A percentile compares a stretch with the other conserved stretches of the same genome.
phyloP scores from a whole-genome alignment of 306 rosid genomes.

The Prunus persica region Prunus_persica_NCBIv2 NC_034011.1:5542501-5543000 shows the following conservation, averaged over 20 bases:
- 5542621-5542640: too few relatives aligned
- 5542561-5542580: background rate
- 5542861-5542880: background rate
- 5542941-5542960: slow-evolving; percentile 6
- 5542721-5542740: too few relatives aligned
- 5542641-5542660: too few relatives aligned
- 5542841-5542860: background rate
- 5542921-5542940: background rate
- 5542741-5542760: too few relatives aligned
- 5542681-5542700: background rate
- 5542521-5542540: too few relatives aligned
- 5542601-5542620: background rate
- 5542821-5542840: background rate
- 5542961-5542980: slow-evolving; percentile 1
- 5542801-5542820: background rate
- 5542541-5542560: too few relatives aligned
- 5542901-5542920: too few relatives aligned
- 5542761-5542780: too few relatives aligned
- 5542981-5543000: background rate
- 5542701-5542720: too few relatives aligned
- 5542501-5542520: too few relatives aligned
- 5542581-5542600: background rate
- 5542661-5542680: background rate
- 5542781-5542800: too few relatives aligned
- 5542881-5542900: background rate